Base-by-base conservation (phyloP, 768 basidiomycete genomes). In the Leccinellum rugosiceps region DNA sequence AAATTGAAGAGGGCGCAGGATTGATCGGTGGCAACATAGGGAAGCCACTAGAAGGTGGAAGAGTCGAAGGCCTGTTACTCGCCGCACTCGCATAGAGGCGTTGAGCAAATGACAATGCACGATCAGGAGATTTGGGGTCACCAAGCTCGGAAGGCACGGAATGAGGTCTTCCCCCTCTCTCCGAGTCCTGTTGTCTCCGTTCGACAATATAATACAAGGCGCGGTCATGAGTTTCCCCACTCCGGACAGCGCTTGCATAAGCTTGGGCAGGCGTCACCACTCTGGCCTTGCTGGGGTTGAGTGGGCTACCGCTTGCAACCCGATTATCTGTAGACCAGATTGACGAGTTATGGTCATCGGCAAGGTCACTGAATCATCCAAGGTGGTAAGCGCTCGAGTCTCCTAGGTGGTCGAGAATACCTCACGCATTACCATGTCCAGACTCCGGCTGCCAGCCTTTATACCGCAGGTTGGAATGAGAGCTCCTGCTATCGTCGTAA, bases 71-170 rank as follows among this genome's bases (percentile, higher is more conserved):
- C 28, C 56, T 63, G 51, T 61, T 66, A 53, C 57, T 64, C 26
- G 68, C 51, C 4, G 77, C 75, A 47, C 76, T 79, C 7, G 76
- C 77, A 59, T 80, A 81, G 26, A 81, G 63, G 50, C 73, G 74
- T 48, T 78, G 79, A 23, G 79, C 80, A 34, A 72, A 63, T 3
- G 73, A 73, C 47, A 65, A 57, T 14, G 67, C 70, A 43, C 48
- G 59, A 11, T 51, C 58, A 49, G 65, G 52, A n/a, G 52, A 51
- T 35, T 53, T 44, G 5, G 55, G 21, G 8, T 51, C 31, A 31
- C 46, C 38, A 26, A 45, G 44, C 7, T 57, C 25, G 4, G 34
- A 56, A 13, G 54, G 50, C 11, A 21, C 55, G n/a, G 35, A 26
- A 38, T 47, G 47, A 19, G 21, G n/a, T 17, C 13, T 53, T 30